Conservation (phyloP, 148 eudicot species). For the Heliamphora exappendiculata region DNA sequence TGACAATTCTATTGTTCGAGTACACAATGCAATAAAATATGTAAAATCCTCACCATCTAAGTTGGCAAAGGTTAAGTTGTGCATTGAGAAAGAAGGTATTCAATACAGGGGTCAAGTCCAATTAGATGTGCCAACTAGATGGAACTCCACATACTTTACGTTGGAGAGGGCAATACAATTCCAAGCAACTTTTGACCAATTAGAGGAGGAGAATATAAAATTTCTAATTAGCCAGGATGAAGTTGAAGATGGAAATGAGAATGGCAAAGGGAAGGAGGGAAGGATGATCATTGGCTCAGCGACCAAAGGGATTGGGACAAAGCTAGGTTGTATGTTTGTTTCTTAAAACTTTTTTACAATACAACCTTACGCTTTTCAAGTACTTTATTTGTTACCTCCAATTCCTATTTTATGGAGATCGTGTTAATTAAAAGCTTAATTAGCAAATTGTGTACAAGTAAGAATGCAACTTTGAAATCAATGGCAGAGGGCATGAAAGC, state of each 20-base stretch:
- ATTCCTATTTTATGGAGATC: background rate
- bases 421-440: background rate
- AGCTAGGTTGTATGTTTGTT: no score
- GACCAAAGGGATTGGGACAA: no score
- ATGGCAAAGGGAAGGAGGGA: background rate
- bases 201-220: background rate
- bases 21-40: background rate
- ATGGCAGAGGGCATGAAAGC: background rate
- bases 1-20: background rate
- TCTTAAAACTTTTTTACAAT: no score
- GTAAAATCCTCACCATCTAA: background rate
- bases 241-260: background rate
- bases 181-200: background rate
- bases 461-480: background rate
- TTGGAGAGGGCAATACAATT: background rate
- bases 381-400: background rate
- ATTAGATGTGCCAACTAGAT: no score
- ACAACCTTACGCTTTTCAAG: no score
- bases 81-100: background rate
- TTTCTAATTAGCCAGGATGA: background rate
- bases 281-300: background rate
- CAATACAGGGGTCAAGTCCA: no score
- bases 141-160: no score
- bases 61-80: background rate
- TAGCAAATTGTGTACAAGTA: background rate